Evolutionary conservation across 2,329 filamentous ascomycete genomes (phyloP).

Genomic region (Trichophyton verrucosum): DNA sequence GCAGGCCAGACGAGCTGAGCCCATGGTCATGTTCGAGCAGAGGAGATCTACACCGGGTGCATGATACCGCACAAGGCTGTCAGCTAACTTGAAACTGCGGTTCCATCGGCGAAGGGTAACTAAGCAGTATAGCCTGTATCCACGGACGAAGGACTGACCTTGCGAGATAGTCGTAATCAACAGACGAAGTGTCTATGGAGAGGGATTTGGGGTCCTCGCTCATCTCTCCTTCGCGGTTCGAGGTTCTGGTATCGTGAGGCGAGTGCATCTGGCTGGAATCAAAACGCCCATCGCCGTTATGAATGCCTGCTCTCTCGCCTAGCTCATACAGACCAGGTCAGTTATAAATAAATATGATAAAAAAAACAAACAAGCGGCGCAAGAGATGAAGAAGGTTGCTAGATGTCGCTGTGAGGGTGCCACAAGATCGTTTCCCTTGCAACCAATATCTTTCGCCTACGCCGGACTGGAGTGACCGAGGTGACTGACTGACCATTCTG

Average conservation of each 20-base stretch:
- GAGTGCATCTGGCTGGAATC: neutral
- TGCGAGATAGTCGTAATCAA: conserved; percentile 58
- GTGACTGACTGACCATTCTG: neutral
- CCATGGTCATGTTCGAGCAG: conserved; percentile 84
- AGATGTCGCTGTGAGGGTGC: neutral
- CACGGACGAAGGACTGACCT: conserved; percentile 42
- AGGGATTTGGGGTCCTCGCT: conserved; percentile 54
- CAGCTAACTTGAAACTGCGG: neutral
- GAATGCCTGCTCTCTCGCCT: neutral
- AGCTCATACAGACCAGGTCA: neutral
- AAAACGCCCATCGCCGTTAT: neutral
- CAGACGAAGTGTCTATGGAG: conserved; percentile 60
- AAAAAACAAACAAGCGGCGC: neutral
- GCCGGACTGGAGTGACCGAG: neutral
- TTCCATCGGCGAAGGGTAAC: conserved; percentile 3
- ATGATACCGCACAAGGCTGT: neutral
- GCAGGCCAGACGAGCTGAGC: conserved; percentile 70
- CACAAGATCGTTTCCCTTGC: neutral
- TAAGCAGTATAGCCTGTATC: neutral
- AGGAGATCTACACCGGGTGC: conserved; percentile 50
- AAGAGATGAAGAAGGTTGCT: neutral
- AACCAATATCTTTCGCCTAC: neutral
- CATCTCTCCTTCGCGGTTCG: conserved; percentile 42
- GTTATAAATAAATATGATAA: neutral
- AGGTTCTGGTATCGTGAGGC: conserved; percentile 25